Percentiles rank a stretch among this genome's conserved stretches.
phyloP scores from a whole-genome alignment of 2,329 filamentous ascomycete species.

The Sclerotinia sclerotiorum region DNA sequence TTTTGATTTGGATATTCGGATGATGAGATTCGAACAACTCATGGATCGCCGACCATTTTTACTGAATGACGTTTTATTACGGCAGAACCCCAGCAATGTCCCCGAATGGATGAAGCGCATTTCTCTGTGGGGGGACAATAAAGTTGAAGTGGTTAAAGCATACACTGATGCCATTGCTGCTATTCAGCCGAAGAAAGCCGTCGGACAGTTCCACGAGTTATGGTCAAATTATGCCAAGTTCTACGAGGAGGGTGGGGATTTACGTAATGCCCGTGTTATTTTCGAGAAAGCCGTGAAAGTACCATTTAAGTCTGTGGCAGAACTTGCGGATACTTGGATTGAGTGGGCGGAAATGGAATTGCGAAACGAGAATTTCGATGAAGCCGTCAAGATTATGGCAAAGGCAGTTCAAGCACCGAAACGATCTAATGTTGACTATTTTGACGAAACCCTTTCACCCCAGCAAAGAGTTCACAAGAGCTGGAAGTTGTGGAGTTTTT shows the following conservation, averaged over 20 bases:
- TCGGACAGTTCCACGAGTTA: conserved; percentile 89
- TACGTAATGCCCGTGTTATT: conserved; percentile 83
- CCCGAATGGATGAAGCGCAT: conserved; percentile 96
- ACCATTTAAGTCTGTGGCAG: conserved; percentile 94
- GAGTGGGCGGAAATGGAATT: conserved; percentile 99
- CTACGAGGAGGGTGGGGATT: conserved; percentile 84
- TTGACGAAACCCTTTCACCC: conserved; percentile 88
- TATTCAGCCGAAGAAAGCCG: conserved; percentile 89
- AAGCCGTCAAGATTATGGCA: conserved; percentile 91
- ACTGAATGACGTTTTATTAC: conserved; percentile 89
- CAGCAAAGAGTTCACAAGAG: conserved; percentile 98
- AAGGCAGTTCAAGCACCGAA: conserved; percentile 98
- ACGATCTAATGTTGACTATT: conserved; percentile 97
- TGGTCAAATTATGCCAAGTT: conserved; percentile 98
- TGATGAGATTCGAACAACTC: conserved; percentile 96
- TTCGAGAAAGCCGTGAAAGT: conserved; percentile 98
- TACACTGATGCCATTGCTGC: conserved; percentile 93
- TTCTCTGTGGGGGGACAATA: conserved; percentile 93
- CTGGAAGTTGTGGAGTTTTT: conserved; percentile 99
- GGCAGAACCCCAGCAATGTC: conserved; percentile 96
- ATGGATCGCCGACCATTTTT: conserved; percentile 97
- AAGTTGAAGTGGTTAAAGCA: conserved; percentile 84
- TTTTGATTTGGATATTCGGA: conserved; percentile 90
- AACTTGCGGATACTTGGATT: conserved; percentile 97
- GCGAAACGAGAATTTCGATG: conserved; percentile 92